phyloP scores from a whole-genome alignment of 1,139 yeast genomes.

The Kluyveromyces marxianus region DNA sequence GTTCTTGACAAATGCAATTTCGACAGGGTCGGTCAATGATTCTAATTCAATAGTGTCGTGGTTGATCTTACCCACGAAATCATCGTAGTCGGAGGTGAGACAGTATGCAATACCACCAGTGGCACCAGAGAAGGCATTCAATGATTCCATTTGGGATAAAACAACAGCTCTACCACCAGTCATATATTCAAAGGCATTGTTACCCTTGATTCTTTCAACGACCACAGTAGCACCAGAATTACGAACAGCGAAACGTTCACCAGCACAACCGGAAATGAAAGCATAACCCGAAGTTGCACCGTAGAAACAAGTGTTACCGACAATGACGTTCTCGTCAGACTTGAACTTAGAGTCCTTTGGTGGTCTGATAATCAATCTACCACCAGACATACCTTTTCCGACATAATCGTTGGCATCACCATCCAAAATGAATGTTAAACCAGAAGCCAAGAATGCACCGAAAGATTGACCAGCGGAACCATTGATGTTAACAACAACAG shows the following conservation, averaged over 20 bases:
- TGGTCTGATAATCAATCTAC: constrained; percentile 86
- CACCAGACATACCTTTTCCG: constrained; percentile 96
- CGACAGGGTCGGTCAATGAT: constrained; percentile 74
- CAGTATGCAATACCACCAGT: constrained; percentile 99
- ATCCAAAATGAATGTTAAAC: constrained; percentile 88
- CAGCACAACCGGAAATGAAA: constrained; percentile 93
- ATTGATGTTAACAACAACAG: constrained; percentile 81
- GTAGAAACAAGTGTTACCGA: constrained; percentile 95
- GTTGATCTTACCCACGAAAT: constrained; percentile 76
- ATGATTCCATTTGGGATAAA: constrained; percentile 84
- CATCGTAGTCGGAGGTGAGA: constrained; percentile 82
- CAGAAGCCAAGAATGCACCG: constrained; percentile 96
- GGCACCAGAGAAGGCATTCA: constrained; percentile 95
- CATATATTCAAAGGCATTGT: constrained; percentile 99
- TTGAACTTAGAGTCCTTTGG: constrained; percentile 77
- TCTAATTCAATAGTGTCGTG: constrained; percentile 74
- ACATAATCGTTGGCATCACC: constrained; percentile 98
- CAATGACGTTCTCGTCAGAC: constrained; percentile 92
- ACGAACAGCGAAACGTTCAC: constrained; percentile 97
- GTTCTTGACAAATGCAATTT: constrained; percentile 90
- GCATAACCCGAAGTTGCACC: constrained; percentile 97
- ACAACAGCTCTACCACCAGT: constrained; percentile 97
- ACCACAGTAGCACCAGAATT: constrained; percentile 98
- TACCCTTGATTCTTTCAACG: constrained; percentile 89
- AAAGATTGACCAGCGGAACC: constrained; percentile 99